Percentiles rank a stretch among this genome's conserved stretches.
These are phyloP conservation scores for Vigna trinervia DNA, from an alignment of 306 rosid genomes.

Conservation along the genomic window DNA sequence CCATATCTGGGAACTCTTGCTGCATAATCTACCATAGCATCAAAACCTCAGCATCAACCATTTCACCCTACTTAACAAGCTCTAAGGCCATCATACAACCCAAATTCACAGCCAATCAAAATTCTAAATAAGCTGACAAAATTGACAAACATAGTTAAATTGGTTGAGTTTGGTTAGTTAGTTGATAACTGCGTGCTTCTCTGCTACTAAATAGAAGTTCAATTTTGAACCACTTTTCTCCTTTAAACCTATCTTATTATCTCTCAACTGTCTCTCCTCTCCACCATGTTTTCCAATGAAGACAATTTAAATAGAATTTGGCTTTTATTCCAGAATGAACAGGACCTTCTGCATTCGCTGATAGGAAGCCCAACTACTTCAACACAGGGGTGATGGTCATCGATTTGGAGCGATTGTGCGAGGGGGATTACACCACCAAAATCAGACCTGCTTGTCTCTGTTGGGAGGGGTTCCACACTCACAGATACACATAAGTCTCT, in stretches of 20 bases:
- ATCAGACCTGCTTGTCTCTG: no score
- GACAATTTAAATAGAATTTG: neutral
- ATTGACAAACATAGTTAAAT: neutral
- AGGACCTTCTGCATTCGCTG: no score
- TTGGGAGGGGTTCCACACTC: no score
- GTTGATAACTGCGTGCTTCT: neutral
- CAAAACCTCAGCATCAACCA: slow-evolving; percentile 39
- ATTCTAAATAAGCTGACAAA: slow-evolving; percentile 16
- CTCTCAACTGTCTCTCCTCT: slow-evolving; percentile 6
- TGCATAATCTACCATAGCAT: slow-evolving; percentile 71
- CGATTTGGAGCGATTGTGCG: no score
- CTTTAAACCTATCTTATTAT: neutral
- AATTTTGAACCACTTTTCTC: neutral
- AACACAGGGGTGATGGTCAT: no score
- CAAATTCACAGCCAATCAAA: neutral
- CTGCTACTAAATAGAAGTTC: neutral
- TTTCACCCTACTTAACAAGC: slow-evolving; percentile 30
- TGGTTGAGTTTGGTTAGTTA: slow-evolving; percentile 30
- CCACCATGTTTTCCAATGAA: slow-evolving; percentile 14
- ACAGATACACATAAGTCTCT: no score
- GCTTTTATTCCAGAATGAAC: no score
- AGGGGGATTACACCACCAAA: no score
- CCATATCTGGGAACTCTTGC: slow-evolving; percentile 97
- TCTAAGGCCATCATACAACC: slow-evolving; percentile 32
- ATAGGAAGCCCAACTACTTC: no score